Evolutionary conservation across 345 rosid species (phyloP), one percentile per base, ranked within the genome.

Genomic region (Physaria fendleri): DNA sequence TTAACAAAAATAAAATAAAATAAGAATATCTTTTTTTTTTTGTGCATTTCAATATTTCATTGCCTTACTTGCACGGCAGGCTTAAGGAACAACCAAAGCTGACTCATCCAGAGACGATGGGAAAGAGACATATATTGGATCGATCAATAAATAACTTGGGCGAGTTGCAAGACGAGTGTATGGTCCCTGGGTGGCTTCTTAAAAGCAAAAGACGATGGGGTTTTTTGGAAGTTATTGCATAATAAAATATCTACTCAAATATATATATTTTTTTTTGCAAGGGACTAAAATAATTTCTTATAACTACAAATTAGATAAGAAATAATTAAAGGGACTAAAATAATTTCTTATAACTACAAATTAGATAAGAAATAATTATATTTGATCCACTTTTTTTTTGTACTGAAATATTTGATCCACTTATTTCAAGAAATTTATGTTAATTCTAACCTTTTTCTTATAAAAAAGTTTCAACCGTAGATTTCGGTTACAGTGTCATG

Each of bases 171-270:
- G 84, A 87, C 6, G 81, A 81, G 32, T 80, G 56, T 65, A 65
- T 80, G 32, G 75, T 90, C 30, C 95, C 97, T 0, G 64, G 15
- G 11, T n/a, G 83, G 56, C 44, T 72, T 47, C 76, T 47, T 6
- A 69, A 59, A 71, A 85, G 85, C 15, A 87, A 80, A 62, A 45
- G 62, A 24, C 1, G 90, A 90, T 59, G 95, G 88, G 1, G n/a
- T n/a, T n/a, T 82, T 84, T 40, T 90, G 90, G 97, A 78, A 72
- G 66, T 69, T 85, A 68, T 71, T 80, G 77, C n/a, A n/a, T n/a
- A n/a, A n/a, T n/a, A n/a, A n/a, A n/a, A n/a, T n/a, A n/a, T n/a
- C n/a, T n/a, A n/a, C n/a, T n/a, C n/a, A n/a, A n/a, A n/a, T n/a
- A n/a, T n/a, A n/a, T n/a, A n/a, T n/a, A n/a, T n/a, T n/a, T n/a